Conservation (phyloP, 345 rosid genomes). For the Moricandia moricandioides region DNA sequence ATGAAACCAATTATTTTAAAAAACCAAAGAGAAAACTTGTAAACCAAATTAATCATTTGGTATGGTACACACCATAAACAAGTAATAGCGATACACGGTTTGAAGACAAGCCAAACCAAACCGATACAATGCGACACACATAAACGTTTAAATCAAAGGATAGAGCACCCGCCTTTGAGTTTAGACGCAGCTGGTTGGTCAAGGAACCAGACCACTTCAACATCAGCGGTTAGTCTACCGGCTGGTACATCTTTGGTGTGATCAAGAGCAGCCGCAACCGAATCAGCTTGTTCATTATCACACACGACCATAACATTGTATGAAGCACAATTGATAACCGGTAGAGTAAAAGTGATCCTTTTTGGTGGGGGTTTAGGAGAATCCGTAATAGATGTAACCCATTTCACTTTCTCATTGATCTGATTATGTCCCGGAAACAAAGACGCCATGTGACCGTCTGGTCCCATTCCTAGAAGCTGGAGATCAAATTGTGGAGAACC, state of each 20-base stretch:
- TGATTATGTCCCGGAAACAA: constrained; percentile 76
- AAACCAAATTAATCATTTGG: not conserved
- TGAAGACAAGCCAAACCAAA: constrained; percentile 6
- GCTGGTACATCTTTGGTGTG: constrained; percentile 49
- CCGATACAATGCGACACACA: not conserved
- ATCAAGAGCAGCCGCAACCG: constrained; percentile 49
- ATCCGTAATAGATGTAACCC: constrained; percentile 74
- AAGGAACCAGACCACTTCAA: constrained; percentile 72
- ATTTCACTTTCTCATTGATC: constrained; percentile 55
- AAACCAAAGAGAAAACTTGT: not conserved
- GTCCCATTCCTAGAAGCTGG: constrained; percentile 84
- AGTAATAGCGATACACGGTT: not conserved
- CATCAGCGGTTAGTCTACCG: constrained; percentile 61
- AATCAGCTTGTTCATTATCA: constrained; percentile 58
- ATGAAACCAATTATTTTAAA: not conserved
- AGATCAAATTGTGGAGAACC: constrained; percentile 80
- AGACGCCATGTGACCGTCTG: constrained; percentile 85
- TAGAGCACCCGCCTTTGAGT: constrained; percentile 23
- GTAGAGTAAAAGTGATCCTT: constrained; percentile 80
- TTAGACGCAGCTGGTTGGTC: constrained; percentile 77
- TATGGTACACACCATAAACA: not conserved
- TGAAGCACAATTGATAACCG: constrained; percentile 71
- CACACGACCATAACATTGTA: constrained; percentile 64
- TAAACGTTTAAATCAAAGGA: constrained; percentile 11
- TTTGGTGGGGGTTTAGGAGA: constrained; percentile 79